Conservation (phyloP, 2,329 filamentous ascomycete genomes). For the Herpomyces periplanetae region DNA sequence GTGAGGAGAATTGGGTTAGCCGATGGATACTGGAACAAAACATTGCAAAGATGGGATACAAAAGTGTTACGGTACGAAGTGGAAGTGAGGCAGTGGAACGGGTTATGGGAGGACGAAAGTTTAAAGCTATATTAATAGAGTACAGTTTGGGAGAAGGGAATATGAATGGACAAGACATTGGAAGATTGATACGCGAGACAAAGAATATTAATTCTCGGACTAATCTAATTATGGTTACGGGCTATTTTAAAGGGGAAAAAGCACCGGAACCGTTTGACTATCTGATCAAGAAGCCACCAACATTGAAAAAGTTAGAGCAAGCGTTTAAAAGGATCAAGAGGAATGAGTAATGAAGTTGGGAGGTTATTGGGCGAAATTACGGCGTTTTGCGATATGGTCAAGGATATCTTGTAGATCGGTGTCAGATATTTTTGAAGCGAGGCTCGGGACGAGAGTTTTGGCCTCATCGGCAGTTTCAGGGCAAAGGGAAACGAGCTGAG, state of each 20-base stretch:
- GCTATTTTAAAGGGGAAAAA: slow-evolving; percentile 85
- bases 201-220: slow-evolving; percentile 81
- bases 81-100: slow-evolving; percentile 72
- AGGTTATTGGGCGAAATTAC: too few relatives aligned
- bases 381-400: slow-evolving; percentile 55
- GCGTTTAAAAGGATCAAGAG: too few relatives aligned
- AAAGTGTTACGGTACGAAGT: slow-evolving; percentile 61
- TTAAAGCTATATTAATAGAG: slow-evolving; percentile 93
- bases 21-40: slow-evolving; percentile 96
- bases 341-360: too few relatives aligned
- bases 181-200: slow-evolving; percentile 85
- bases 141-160: slow-evolving; percentile 72
- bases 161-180: slow-evolving; percentile 81
- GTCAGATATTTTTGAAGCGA: slow-evolving; percentile 61
- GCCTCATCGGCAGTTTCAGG: slow-evolving; percentile 80
- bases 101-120: slow-evolving; percentile 85
- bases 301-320: slow-evolving; percentile 61
- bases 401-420: slow-evolving; percentile 55
- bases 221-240: slow-evolving; percentile 78
- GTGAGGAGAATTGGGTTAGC: slow-evolving; percentile 86
- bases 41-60: slow-evolving; percentile 68
- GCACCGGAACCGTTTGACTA: slow-evolving; percentile 85
- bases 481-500: slow-evolving; percentile 70
- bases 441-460: slow-evolving; percentile 63
- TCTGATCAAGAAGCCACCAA: slow-evolving; percentile 82